Conservation (phyloP, 176 grass and related monocot species). For the Cymbopogon citratus region DNA sequence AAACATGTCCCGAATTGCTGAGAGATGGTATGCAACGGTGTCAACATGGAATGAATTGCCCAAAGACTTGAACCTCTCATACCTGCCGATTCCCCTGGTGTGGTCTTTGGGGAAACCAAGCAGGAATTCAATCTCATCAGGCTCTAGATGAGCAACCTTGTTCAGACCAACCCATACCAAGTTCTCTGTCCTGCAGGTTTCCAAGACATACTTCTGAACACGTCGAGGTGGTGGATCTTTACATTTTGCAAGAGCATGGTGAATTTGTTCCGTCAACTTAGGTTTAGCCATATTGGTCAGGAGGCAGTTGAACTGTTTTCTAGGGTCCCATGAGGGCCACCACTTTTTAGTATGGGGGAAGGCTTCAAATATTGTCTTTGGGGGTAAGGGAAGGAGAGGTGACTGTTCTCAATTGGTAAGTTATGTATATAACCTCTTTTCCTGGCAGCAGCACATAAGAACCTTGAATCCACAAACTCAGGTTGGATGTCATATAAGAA, state of each 20-base stretch:
- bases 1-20: constrained; percentile 54
- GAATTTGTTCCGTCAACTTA: constrained; percentile 51
- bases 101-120: constrained; percentile 82
- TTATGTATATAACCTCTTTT: constrained; percentile 91
- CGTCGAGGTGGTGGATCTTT: constrained; percentile 29
- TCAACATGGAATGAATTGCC: constrained; percentile 96
- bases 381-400: constrained; percentile 45
- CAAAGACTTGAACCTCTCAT: constrained; percentile 59
- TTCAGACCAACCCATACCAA: constrained; percentile 85
- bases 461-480: constrained; percentile 80
- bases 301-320: constrained; percentile 81
- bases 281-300: constrained; percentile 59
- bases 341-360: constrained; percentile 52
- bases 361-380: constrained; percentile 60
- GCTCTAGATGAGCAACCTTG: constrained; percentile 68
- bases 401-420: constrained; percentile 51
- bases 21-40: constrained; percentile 70
- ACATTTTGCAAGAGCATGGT: constrained; percentile 17
- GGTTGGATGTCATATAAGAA: constrained; percentile 69
- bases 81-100: constrained; percentile 61
- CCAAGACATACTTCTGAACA: constrained; percentile 54
- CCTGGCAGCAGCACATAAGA: constrained; percentile 60
- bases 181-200: constrained; percentile 71
- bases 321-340: constrained; percentile 77
- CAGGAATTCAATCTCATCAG: constrained; percentile 69